Conservation (phyloP, 495 filamentous ascomycete species). For the Podospora pseudoanserina region DNA sequence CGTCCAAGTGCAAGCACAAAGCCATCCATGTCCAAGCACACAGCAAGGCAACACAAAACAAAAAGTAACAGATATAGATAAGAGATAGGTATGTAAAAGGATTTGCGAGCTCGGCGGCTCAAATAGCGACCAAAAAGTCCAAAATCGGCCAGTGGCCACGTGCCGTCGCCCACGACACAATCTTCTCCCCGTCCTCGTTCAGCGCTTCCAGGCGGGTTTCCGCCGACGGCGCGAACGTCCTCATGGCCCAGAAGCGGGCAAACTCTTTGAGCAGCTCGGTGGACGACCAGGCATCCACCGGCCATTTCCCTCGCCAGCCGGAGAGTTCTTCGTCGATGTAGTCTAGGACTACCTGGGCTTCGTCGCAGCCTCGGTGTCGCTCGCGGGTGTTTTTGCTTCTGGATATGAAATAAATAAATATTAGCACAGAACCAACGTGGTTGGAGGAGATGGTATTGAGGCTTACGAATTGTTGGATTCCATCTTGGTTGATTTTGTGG, state of each 20-base stretch:
- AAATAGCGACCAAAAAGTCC: neutral
- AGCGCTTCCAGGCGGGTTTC: neutral
- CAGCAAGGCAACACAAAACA: neutral
- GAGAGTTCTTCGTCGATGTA: neutral
- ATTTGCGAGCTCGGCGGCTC: neutral
- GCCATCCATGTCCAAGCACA: neutral
- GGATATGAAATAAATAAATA: neutral
- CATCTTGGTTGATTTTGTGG: neutral
- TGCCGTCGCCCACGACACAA: neutral
- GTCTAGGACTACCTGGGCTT: neutral
- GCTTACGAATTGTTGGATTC: neutral
- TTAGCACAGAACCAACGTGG: neutral
- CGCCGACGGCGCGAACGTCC: neutral
- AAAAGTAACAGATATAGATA: neutral
- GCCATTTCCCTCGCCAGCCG: neutral
- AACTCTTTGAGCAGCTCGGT: neutral
- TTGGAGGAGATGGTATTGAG: neutral
- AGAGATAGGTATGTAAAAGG: neutral
- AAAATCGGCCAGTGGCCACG: neutral
- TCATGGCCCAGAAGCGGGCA: neutral
- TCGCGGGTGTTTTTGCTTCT: neutral
- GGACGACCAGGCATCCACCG: neutral
- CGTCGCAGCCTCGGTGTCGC: too few species aligned
- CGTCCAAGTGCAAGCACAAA: neutral
- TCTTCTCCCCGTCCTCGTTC: neutral